Evolutionary conservation across 345 rosid species (phyloP), one percentile per base, ranked within the genome.

Genomic region (Citropsis articulata): DNA sequence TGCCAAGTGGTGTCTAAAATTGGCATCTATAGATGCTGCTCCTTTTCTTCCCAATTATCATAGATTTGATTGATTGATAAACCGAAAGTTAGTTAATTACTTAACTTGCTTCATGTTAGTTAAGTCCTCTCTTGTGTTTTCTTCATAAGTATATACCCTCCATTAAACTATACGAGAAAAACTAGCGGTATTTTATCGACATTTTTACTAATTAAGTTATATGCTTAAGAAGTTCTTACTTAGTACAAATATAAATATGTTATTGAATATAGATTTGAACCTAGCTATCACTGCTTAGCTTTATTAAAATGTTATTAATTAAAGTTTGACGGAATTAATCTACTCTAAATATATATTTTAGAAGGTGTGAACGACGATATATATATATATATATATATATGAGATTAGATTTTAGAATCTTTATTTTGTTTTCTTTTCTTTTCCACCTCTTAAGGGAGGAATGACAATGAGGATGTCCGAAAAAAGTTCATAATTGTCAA

Each of bases 401-500:
- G 62, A 24, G 0, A 66, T 31, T 7, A 35, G 19, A 42, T 24
- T 18, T 40, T 68, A 24, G 8, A n/a, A 16, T 69, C 25, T 45
- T 12, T 2, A 25, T 35, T 35, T 65, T 38, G 18, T 5, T 31
- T 0, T 2, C 2, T 4, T 1, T 2, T 14, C 21, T 35, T 14
- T 33, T 19, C 10, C 2, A 8, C 6, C 14, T n/a, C 21, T 24
- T 50, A 22, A 42, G 2, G 18, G 12, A 25, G 13, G 18, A 48
- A 28, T 10, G 8, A 45, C 7, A 48, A 28, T 10, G 8, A 45
- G 50, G 50, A 16, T 61, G 13, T 73, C 28, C 28, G 24, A 6
- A 75, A 6, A 75, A 75, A 64, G 78, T 64, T 45, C 0, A 21
- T 10, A 22, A 45, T 75, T 16, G 69, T 74, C 69, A 74, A 72